Evolutionary conservation across 2,329 filamentous ascomycete species (phyloP).

Genomic region (Mycocentrospora acerina): DNA sequence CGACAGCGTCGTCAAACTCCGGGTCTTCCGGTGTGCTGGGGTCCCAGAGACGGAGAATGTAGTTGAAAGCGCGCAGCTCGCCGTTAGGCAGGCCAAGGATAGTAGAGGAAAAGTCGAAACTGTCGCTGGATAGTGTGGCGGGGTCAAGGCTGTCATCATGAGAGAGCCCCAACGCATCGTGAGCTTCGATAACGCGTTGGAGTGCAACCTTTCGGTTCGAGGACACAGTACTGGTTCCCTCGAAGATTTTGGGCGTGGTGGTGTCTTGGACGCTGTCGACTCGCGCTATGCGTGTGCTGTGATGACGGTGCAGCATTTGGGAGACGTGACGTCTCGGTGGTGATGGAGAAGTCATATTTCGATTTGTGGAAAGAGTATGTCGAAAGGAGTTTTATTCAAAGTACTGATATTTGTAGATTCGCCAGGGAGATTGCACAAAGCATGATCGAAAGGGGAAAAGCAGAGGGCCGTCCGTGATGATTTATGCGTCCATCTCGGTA

Average conservation of each 20-base stretch:
- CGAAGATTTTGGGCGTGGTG: slow-evolving; percentile 1
- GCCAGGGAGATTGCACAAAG: too few species aligned
- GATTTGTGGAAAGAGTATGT: too few species aligned
- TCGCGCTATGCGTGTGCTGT: slow-evolving; percentile 5
- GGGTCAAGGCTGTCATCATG: not conserved
- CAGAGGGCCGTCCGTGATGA: too few species aligned
- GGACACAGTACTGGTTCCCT: slow-evolving; percentile 8
- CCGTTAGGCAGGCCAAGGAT: slow-evolving; percentile 14
- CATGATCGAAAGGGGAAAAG: too few species aligned
- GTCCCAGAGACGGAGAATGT: slow-evolving; percentile 25
- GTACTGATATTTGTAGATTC: too few species aligned
- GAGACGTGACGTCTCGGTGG: slow-evolving; percentile 9
- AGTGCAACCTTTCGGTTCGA: slow-evolving; percentile 9
- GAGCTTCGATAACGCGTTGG: slow-evolving; percentile 10
- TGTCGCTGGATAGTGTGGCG: slow-evolving; percentile 10
- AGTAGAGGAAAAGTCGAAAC: slow-evolving; percentile 15
- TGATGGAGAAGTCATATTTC: too few species aligned
- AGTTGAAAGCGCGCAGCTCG: slow-evolving; percentile 24
- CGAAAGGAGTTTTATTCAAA: too few species aligned
- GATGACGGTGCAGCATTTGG: slow-evolving; percentile 6
- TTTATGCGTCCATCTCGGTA: too few species aligned
- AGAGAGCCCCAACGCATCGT: slow-evolving; percentile 8
- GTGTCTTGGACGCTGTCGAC: not conserved
- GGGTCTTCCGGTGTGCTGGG: slow-evolving; percentile 11
- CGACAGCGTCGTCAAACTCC: slow-evolving; percentile 17